Evolutionary conservation across 148 eudicot genomes (phyloP).

Genomic region (Simmondsia chinensis): DNA sequence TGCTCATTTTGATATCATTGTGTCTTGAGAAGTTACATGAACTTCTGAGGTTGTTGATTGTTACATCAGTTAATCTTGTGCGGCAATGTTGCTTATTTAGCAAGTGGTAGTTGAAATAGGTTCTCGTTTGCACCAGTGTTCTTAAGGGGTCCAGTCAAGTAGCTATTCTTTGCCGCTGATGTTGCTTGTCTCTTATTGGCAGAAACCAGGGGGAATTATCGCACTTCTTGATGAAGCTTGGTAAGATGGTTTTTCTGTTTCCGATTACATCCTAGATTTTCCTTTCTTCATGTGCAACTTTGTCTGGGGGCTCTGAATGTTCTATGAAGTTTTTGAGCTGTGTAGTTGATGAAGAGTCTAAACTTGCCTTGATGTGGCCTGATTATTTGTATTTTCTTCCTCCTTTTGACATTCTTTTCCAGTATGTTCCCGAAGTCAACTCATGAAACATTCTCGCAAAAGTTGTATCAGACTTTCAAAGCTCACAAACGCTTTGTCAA

Average conservation of each 20-base stretch:
- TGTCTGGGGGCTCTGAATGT: not conserved
- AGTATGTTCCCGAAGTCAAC: slow-evolving; percentile 99
- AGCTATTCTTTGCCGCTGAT: no score
- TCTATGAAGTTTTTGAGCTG: not conserved
- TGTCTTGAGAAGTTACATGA: no score
- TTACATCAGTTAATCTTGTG: no score
- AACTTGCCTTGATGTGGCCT: not conserved
- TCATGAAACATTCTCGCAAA: slow-evolving; percentile 88
- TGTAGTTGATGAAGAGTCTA: not conserved
- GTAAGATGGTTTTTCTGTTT: slow-evolving; percentile 28
- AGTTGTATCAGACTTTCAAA: slow-evolving; percentile 91
- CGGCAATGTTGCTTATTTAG: no score
- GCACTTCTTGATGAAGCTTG: slow-evolving; percentile 99
- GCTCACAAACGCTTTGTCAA: slow-evolving; percentile 80
- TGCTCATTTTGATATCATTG: no score
- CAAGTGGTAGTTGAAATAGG: no score
- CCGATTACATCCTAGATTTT: not conserved
- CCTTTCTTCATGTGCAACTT: not conserved
- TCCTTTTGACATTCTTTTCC: slow-evolving; percentile 20
- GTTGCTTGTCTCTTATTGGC: slow-evolving; percentile 23
- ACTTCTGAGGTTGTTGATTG: no score
- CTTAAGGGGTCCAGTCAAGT: no score
- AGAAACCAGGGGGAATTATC: slow-evolving; percentile 98
- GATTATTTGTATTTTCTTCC: slow-evolving; percentile 3
- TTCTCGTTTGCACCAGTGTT: no score